Evolutionary conservation across 768 basidiomycete species (phyloP).

Genomic region (Trametes gibbosa): DNA sequence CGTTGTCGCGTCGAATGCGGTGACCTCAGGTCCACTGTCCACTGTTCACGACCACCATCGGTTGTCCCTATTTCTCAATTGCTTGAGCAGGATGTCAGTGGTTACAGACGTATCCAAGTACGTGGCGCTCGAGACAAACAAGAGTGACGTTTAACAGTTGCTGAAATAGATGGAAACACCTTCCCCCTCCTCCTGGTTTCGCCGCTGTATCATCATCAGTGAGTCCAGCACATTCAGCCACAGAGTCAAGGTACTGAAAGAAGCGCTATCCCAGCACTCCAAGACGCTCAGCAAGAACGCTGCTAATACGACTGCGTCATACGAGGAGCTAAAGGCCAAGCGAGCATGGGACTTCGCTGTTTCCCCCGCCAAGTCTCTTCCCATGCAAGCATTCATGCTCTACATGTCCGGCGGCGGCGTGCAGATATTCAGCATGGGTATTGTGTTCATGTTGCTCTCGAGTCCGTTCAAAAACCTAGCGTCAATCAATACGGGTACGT

Average conservation of each 20-base stretch:
- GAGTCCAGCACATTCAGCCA: conserved; percentile 11
- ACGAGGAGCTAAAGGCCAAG: conserved; percentile 68
- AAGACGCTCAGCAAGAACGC: conserved; percentile 38
- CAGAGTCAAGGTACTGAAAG: not conserved
- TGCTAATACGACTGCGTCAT: conserved; percentile 41
- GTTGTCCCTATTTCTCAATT: no score
- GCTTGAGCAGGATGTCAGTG: not conserved
- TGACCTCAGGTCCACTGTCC: no score
- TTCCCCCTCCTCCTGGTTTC: conserved; percentile 71
- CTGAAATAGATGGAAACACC: conserved; percentile 52
- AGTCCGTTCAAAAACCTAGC: conserved; percentile 83
- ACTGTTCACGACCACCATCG: no score
- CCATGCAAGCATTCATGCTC: conserved; percentile 98
- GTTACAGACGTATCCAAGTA: conserved; percentile 19
- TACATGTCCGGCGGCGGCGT: conserved; percentile 98
- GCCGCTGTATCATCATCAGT: conserved; percentile 41
- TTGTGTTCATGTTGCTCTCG: conserved; percentile 89
- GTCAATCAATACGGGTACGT: conserved; percentile 74
- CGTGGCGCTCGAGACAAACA: not conserved
- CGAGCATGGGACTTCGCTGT: conserved; percentile 87
- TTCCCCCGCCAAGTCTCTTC: conserved; percentile 83
- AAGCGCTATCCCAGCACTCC: conserved; percentile 35
- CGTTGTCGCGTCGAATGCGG: not conserved
- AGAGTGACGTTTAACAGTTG: not conserved
- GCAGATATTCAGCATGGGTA: conserved; percentile 96